Conservation (phyloP, 306 rosid species). For the Ormosia semicastrata region DNA sequence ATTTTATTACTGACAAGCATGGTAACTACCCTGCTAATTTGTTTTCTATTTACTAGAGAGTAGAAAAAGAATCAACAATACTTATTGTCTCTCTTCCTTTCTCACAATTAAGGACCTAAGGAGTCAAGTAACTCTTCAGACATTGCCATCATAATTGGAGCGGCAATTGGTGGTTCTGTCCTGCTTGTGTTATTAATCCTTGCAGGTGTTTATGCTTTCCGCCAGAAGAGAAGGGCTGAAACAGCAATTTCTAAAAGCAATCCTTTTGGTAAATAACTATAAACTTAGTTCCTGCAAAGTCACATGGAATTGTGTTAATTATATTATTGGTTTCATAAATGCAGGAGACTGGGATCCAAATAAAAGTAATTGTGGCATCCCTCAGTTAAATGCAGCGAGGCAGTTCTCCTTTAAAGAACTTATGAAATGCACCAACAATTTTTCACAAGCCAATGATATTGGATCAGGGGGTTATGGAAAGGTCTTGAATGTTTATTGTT, state of each 20-base stretch:
- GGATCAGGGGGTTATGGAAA: constrained; percentile 67
- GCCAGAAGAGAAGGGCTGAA: constrained; percentile 48
- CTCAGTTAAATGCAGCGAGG: constrained; percentile 39
- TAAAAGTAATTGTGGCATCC: constrained; percentile 30
- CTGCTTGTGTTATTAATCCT: constrained; percentile 41
- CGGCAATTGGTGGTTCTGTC: constrained; percentile 45
- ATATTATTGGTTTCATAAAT: background rate
- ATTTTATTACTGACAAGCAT: background rate
- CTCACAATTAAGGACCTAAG: background rate
- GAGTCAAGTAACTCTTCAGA: constrained; percentile 23
- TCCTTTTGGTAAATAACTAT: constrained; percentile 28
- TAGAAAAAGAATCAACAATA: background rate
- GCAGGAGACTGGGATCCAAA: constrained; percentile 37
- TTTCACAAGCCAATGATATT: constrained; percentile 26
- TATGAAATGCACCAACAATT: constrained; percentile 47
- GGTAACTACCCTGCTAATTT: constrained; percentile 19
- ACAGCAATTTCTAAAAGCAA: constrained; percentile 36
- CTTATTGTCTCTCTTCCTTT: background rate
- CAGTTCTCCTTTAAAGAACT: constrained; percentile 62
- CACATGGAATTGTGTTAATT: background rate
- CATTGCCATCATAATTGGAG: constrained; percentile 39
- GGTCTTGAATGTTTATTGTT: constrained; percentile 31
- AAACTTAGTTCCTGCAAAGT: background rate
- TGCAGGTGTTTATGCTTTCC: constrained; percentile 50
- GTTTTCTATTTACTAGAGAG: background rate